Base-by-base conservation (phyloP, 805 yeast species). In the Candida golubevii region DNA sequence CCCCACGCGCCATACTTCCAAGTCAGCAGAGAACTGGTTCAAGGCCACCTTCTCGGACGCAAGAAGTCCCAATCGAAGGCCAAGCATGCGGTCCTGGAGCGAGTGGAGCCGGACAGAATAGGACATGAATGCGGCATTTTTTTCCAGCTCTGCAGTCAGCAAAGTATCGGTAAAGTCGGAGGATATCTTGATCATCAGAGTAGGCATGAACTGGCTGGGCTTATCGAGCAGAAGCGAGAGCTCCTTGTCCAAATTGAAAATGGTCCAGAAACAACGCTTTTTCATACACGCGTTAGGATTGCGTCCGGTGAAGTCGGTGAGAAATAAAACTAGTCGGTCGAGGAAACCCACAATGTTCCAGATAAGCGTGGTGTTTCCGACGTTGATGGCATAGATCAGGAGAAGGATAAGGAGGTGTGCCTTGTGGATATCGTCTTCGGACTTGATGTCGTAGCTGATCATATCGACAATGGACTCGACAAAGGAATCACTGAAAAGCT, bases 261-360 rank as follows among this genome's bases (percentile, higher is more conserved):
- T 50, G 3, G 72, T 54, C 74, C 73, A 69, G 44, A 69, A 65
- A 10, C 67, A 45, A n/a, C 54, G 46, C 30, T 47, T 44, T 29
- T 45, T 43, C 48, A 53, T 41, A 33, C 46, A 41, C 9, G 41
- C 44, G 9, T 37, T 35, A 6, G 26, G 8, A 29, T 29, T 26
- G 39, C 26, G 18, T 8, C 41, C 47, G 12, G 45, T 23, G 42
- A 53, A 53, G 41, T 53, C 57, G 14, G 51, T 41, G 38, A 47
- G 14, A 41, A 48, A 49, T 23, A 53, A 38, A 15, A 53, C 41
- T 35, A 63, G 50, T 14, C 72, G 53, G 44, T 59, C 54, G 38
- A 69, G 53, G n/a, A 66, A 55, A 1, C 72, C 71, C 29, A 67
- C 50, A 27, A 68, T 54, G 31, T 59, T 55, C 72, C 74, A 68